These are phyloP conservation scores for Helicocarpus griseus DNA, from an alignment of 2,329 filamentous ascomycete genomes.

Conservation along the genomic window DNA sequence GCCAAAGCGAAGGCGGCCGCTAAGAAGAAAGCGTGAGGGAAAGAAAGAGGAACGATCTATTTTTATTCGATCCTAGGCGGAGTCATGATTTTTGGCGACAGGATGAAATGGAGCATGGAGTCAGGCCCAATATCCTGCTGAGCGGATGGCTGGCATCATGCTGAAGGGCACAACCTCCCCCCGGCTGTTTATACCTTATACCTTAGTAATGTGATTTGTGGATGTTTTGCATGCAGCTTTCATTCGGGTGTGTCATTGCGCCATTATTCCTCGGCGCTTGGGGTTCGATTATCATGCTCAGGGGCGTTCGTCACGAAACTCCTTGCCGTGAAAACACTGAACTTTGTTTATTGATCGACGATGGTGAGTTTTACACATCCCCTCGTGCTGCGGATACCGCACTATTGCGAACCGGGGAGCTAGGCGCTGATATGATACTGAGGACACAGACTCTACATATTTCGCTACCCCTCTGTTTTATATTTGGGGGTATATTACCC, in stretches of 20 bases:
- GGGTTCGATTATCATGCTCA: background rate
- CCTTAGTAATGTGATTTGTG: background rate
- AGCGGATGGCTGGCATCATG: background rate
- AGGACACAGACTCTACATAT: too few relatives aligned
- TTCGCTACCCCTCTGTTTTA: too few relatives aligned
- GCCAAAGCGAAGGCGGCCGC: conserved; percentile 82
- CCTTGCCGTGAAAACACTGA: background rate
- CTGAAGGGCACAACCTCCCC: too few relatives aligned
- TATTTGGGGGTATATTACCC: background rate
- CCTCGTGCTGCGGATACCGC: too few relatives aligned
- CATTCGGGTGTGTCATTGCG: background rate
- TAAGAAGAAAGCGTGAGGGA: conserved; percentile 83
- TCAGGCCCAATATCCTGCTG: background rate
- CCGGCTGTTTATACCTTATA: background rate
- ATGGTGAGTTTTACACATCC: too few relatives aligned
- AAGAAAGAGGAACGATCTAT: too few relatives aligned
- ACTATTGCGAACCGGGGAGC: too few relatives aligned
- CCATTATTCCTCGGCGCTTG: background rate
- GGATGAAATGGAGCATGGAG: background rate
- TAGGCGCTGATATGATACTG: too few relatives aligned
- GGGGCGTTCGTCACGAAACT: background rate
- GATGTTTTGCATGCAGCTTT: too few relatives aligned
- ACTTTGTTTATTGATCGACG: too few relatives aligned
- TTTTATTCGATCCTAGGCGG: too few relatives aligned
- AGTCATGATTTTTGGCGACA: too few relatives aligned